phyloP scores from a whole-genome alignment of 208 protist species.

The Acanthamoeba triangularis region DNA sequence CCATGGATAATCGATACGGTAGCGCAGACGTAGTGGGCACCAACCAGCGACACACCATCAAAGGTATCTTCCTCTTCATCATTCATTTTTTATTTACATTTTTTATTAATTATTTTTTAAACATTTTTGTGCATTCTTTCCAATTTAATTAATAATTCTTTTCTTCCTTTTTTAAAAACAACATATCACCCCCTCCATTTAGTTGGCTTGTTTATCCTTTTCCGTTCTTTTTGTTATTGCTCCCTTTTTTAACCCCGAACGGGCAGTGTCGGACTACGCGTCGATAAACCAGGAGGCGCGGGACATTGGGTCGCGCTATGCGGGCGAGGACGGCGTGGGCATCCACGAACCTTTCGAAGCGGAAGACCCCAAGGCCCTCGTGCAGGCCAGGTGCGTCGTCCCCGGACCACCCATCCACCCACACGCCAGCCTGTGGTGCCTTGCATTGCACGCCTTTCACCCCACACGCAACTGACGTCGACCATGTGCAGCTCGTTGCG shows the following conservation, averaged over 20 bases:
- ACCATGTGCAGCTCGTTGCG: not conserved
- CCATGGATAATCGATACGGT: not conserved
- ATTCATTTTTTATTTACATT: too few species aligned
- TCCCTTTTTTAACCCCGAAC: not conserved
- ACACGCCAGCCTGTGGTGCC: not conserved
- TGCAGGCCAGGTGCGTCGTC: not conserved
- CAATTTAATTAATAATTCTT: too few species aligned
- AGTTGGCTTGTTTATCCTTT: not conserved
- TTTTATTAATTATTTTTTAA: too few species aligned
- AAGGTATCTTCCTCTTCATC: not conserved
- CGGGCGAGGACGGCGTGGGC: not conserved
- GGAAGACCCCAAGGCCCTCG: slow-evolving; percentile 6
- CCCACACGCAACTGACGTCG: not conserved
- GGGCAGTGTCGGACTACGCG: slow-evolving; percentile 21
- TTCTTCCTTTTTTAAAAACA: too few species aligned
- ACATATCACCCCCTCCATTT: not conserved
- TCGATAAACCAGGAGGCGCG: not conserved
- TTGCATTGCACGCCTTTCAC: not conserved
- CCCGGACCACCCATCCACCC: not conserved
- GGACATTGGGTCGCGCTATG: not conserved
- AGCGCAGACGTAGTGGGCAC: not conserved
- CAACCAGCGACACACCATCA: slow-evolving; percentile 10
- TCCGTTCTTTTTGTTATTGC: not conserved
- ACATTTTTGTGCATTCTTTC: too few species aligned
- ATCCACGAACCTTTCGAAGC: not conserved